Evolutionary conservation across 2,329 filamentous ascomycete genomes (phyloP), one percentile per base, ranked within the genome.

Genomic region (Ophiocordyceps camponoti-saundersi): DNA sequence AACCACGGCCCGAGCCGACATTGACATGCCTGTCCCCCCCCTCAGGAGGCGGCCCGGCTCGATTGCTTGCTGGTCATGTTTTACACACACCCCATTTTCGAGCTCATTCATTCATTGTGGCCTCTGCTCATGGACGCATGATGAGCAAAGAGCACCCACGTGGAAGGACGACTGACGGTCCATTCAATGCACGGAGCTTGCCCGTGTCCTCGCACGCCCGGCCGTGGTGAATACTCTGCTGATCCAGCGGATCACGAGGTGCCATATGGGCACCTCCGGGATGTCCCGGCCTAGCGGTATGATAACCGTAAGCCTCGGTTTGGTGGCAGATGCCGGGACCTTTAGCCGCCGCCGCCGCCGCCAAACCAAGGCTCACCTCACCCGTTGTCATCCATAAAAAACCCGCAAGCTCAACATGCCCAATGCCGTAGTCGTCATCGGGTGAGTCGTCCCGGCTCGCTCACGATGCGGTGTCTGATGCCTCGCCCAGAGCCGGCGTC

Each of bases 401-500:
- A 3, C 36, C n/a, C 16, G 18, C 36, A 4, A 11, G 36, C 16
- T 18, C n/a, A 40, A 40, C 36, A 40, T 40, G 36, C 36, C 36
- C 36, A 40, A n/a, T 40, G 6, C 36, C 11, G 12, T 40, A 11
- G 36, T 40, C 18, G 55, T 64, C 20, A 59, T 61, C 39, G 61
- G 61, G 61, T 62, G 48, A 57, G 60, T 41, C n/a, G 26, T 11
- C 13, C 20, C n/a, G 40, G 20, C n/a, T 12, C 5, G 22, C 40
- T 6, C 40, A 13, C 20, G n/a, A 15, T 23, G 20, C 40, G 21
- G 7, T 21, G 21, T 22, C 40, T 22, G 21, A 22, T 22, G 23
- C 11, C 23, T 42, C 26, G 34, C 44, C 46, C 42, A 67, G 65
- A 21, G 71, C 70, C 42, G 72, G 72, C 29, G 72, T 75, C 42